Percentiles rank a stretch among this genome's conserved stretches.
phyloP scores from a whole-genome alignment of 1,284 basidiomycete genomes.

The Ceratobasidium sp. region DNA sequence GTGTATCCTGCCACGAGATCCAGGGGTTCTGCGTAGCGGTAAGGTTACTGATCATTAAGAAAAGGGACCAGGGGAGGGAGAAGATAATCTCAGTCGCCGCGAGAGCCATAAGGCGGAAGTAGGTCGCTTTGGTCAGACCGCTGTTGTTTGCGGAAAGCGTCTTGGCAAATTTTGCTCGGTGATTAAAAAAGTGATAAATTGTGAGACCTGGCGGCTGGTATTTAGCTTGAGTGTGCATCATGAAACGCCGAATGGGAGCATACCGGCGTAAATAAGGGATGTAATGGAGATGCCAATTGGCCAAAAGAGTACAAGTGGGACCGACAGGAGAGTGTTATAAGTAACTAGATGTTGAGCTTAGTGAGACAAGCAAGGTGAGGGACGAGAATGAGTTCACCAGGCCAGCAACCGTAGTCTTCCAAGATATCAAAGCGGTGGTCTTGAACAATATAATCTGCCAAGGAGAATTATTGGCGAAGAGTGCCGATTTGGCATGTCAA shows the following conservation, averaged over 20 bases:
- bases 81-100: too few relatives aligned
- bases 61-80: too few relatives aligned
- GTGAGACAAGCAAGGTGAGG: too few relatives aligned
- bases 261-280: constrained; percentile 45
- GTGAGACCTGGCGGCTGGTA: constrained; percentile 28
- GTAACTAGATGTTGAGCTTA: constrained; percentile 9
- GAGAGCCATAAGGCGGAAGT: too few relatives aligned
- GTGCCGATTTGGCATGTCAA: too few relatives aligned
- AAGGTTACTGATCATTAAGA: too few relatives aligned
- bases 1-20: too few relatives aligned
- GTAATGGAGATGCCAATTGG: constrained; percentile 30
- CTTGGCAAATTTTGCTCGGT: too few relatives aligned
- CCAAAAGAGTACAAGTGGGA: constrained; percentile 43
- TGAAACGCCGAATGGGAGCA: not conserved
- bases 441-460: constrained; percentile 48
- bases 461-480: constrained; percentile 49
- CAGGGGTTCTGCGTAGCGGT: too few relatives aligned
- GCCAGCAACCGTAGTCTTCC: constrained; percentile 49
- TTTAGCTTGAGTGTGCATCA: not conserved
- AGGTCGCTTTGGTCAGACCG: too few relatives aligned
- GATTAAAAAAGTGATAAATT: constrained; percentile 42
- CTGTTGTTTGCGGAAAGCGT: too few relatives aligned
- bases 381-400: not conserved
- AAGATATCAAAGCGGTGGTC: constrained; percentile 48
- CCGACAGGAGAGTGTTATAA: constrained; percentile 36